Conservation (phyloP, 305 asterid genomes). For the Lippia alba region DNA sequence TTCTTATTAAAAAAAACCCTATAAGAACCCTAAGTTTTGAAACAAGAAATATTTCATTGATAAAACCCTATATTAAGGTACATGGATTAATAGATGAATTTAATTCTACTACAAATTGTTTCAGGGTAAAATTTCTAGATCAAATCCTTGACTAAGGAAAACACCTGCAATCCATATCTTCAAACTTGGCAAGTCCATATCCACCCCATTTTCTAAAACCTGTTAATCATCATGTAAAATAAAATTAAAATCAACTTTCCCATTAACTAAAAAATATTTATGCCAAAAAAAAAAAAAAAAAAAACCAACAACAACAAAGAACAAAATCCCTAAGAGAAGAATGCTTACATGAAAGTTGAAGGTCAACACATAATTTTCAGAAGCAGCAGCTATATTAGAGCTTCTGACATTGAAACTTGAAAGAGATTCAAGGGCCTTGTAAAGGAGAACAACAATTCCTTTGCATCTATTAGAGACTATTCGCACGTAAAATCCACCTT, state of each 20-base stretch:
- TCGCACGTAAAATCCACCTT: constrained; percentile 63
- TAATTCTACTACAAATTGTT: too few species aligned
- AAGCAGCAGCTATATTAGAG: constrained; percentile 56
- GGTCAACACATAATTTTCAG: constrained; percentile 57
- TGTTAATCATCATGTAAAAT: constrained; percentile 33
- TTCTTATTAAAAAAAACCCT: too few species aligned
- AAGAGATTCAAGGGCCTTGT: constrained; percentile 64
- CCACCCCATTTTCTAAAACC: constrained; percentile 56
- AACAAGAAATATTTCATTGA: too few species aligned
- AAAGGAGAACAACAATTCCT: constrained; percentile 62
- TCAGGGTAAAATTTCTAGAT: constrained; percentile 36
- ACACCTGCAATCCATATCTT: constrained; percentile 70
- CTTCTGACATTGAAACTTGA: constrained; percentile 47
- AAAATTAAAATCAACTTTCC: not conserved
- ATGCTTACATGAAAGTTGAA: constrained; percentile 67
- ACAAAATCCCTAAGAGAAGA: not conserved
- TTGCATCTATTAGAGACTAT: constrained; percentile 52
- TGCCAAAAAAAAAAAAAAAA: too few species aligned
- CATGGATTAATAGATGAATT: too few species aligned
- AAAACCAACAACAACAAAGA: too few species aligned
- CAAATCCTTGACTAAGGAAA: constrained; percentile 74
- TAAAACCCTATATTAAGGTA: too few species aligned
- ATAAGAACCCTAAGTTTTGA: too few species aligned
- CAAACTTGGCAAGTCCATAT: constrained; percentile 51
- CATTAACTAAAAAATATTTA: too few species aligned